Evolutionary conservation across 1,139 yeast genomes (phyloP), one percentile per base, ranked within the genome.

Genomic region (Pichia terricola): DNA sequence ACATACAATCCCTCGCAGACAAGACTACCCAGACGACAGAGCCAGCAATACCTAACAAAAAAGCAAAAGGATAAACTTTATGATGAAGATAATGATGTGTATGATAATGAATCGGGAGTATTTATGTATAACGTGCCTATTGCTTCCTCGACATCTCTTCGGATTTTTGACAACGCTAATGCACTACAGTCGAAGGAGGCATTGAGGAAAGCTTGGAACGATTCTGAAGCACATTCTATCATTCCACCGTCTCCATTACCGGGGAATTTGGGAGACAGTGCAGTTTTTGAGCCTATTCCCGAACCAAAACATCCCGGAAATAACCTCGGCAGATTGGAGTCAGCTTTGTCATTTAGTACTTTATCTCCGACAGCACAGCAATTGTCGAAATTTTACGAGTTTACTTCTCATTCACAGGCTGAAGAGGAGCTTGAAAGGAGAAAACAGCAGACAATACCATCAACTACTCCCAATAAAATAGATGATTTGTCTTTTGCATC

Each of bases 401-500:
- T 55, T 35, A 61, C 73, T 1, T 60, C 68, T 3, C 62, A 60
- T 11, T 58, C 54, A 33, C 56, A 65, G 45, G 62, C 68, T 2
- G 62, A 61, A 34, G 58, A 58, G 10, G 72, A 68, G 50, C 48
- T 72, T 7, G 48, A 56, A 16, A 61, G 61, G 40, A 54, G 77
- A 4, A 45, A 34, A 37, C 40, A 40, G 16, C 44, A 40, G 30
- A 7, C 44, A 5, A 39, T 28, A 4, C 46, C 45, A 28, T 27
- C 40, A 22, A 44, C 37, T 35, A 39, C 26, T 36, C 44, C 32
- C 69, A 72, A 44, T 2, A 11, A 27, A 26, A 55, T 73, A 45
- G 80, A 75, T 44, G 79, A 75, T 53, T 53, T 70, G 45, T 57
- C 61, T 40, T 54, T 75, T 31, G 66, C 74, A 2, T 73, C 79